Base-by-base conservation (phyloP, 768 basidiomycete species). In the Tricholoma sp. region DNA sequence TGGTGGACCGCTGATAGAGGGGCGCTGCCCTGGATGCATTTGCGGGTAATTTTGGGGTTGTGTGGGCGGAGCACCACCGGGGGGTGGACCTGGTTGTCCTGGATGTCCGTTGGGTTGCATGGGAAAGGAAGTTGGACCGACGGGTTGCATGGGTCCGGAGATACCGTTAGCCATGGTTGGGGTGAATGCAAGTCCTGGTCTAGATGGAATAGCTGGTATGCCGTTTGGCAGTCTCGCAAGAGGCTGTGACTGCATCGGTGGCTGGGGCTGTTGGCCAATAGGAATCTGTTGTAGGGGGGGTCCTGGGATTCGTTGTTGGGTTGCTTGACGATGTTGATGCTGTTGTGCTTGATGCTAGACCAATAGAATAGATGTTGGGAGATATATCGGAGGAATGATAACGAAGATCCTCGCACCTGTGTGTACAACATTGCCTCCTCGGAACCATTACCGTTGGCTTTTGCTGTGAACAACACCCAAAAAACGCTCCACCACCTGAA, bases 401-500 rank as follows among this genome's bases (percentile, higher is more conserved):
- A 59, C 42, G 60, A 36, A 49, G 20, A 28, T 56, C 15, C 24
- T 72, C 82, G 53, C 61, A 88, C 89, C 73, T 86, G 83, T 0
- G 80, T 84, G 66, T 90, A 91, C 34, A 85, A 57, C 67, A 89
- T 61, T 20, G 86, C 89, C 60, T 91, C 88, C 1, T 89, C 88
- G n/a, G 83, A 67, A 17, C 83, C 85, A 8, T 66, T 67, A 31
- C 81, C 81, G 50, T 79, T 86, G 59, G 85, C 88, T 71, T 91
- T 91, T 47, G 89, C 88, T 11, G 84, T 84, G 67, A 91, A 92
- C 13, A 91, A 73, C 0, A 90, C 85, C 90, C 90, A 92, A 64
- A 92, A 92, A 20, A 92, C 90, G 61, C 84, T 88, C 90, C 90
- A 92, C 90, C 90, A 92, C 67, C 89, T 91, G 61, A 31, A 54